phyloP scores from a whole-genome alignment of 768 basidiomycete species.

The Auricularia sp. region DNA sequence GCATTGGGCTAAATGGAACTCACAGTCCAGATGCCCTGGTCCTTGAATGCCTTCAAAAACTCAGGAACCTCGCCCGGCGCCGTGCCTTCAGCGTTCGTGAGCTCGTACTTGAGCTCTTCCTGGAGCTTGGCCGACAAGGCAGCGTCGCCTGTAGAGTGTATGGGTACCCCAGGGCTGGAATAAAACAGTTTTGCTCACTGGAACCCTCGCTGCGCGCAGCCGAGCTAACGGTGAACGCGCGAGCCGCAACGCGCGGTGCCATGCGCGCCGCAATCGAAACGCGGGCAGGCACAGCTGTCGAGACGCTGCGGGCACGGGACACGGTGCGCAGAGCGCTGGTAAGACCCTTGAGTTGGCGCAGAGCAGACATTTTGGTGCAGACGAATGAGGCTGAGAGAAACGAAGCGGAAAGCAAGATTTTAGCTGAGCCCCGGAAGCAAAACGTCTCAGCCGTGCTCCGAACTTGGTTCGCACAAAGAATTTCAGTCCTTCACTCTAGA shows the following conservation, averaged over 20 bases:
- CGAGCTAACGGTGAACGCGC: conserved; percentile 35
- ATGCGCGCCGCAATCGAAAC: neutral
- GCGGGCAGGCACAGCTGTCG: conserved; percentile 9
- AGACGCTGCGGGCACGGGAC: conserved; percentile 17
- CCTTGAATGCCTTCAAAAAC: conserved; percentile 67
- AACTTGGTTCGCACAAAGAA: too few species aligned
- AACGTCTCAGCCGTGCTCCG: too few species aligned
- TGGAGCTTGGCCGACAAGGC: conserved; percentile 62
- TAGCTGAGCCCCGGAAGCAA: too few species aligned
- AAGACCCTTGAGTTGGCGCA: conserved; percentile 52
- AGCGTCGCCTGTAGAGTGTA: conserved; percentile 49
- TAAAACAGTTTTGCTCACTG: conserved; percentile 23
- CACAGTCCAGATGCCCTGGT: conserved; percentile 71
- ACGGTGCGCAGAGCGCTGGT: conserved; percentile 36
- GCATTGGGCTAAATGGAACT: conserved; percentile 12
- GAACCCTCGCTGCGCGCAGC: conserved; percentile 31
- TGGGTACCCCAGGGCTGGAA: neutral
- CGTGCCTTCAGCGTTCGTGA: conserved; percentile 37
- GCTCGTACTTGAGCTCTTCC: conserved; percentile 82
- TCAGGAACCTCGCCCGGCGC: conserved; percentile 45
- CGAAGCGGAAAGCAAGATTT: too few species aligned
- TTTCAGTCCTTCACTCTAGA: too few species aligned
- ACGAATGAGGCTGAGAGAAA: too few species aligned
- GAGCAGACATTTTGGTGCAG: conserved; percentile 41
- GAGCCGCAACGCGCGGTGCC: conserved; percentile 17